Evolutionary conservation across 148 eudicot species (phyloP).

Genomic region (Rhododendron molle): DNA sequence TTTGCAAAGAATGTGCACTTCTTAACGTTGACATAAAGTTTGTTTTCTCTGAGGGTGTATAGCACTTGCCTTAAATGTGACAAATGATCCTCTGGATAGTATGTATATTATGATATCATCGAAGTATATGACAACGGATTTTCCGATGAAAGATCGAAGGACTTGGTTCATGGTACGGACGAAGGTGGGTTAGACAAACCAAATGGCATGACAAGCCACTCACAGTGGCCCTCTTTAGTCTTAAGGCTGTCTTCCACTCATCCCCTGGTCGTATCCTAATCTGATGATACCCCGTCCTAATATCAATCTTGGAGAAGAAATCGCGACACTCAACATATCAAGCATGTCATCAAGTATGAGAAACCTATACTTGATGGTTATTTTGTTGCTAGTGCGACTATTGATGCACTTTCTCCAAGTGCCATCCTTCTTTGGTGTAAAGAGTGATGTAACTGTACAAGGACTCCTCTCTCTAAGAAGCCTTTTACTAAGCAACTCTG

Average conservation of each 20-base stretch:
- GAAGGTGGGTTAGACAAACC: background rate
- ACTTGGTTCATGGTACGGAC: background rate
- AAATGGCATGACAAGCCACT: background rate
- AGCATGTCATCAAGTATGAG: background rate
- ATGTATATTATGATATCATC: background rate
- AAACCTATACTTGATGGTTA: background rate
- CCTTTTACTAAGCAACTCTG: background rate
- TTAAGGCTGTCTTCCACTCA: background rate
- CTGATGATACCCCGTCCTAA: background rate
- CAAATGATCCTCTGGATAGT: background rate
- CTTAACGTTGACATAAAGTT: background rate
- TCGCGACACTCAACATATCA: background rate
- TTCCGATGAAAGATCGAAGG: background rate
- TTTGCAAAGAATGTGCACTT: background rate
- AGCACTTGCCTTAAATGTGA: background rate
- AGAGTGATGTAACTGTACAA: background rate
- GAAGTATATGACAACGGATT: background rate
- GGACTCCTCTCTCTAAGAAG: background rate
- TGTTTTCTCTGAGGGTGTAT: background rate
- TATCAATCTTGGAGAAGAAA: constrained; percentile 3
- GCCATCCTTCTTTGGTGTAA: background rate
- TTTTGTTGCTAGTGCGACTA: background rate
- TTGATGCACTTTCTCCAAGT: background rate
- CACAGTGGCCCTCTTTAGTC: background rate
- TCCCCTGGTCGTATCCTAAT: background rate